Evolutionary conservation across 106 monocot genomes (phyloP), one percentile per base, ranked within the genome.

Genomic region (Platanthera zijinensis): DNA sequence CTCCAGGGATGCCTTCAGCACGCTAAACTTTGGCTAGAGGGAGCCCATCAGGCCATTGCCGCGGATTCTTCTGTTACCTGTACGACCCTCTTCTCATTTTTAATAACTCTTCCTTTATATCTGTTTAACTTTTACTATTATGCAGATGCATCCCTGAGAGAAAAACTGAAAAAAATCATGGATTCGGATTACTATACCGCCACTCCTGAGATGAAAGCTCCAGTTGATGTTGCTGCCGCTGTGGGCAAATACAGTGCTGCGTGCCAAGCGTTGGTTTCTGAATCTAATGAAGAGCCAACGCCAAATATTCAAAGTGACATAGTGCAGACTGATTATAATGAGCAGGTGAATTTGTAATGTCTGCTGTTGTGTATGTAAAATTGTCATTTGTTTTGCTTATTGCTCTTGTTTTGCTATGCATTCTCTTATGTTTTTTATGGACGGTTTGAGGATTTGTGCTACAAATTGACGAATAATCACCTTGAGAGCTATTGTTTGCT

Each of bases 191-290:
- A 89, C 78, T 84, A 82, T 59, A 93, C 91, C 0, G 83, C 85
- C 10, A 89, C 89, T 2, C 91, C 96, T 0, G 89, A 93, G 78
- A 81, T 96, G 76, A 95, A 90, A 68, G 90, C 83, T 2, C 84
- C 89, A 0, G 87, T 83, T 12, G 96, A 97, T 76, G 79, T 97
- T n/a, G 93, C 96, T 11, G 96, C 89, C 0, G 96, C 85, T 0
- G 91, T 93, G 57, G 92, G 78, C 57, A 88, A 83, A 74, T 95
- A 85, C 72, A 81, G 75, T 45, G 57, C 75, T 30, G 54, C 75
- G 19, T 57, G 75, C 18, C 82, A 80, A 62, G 11, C 30, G 67
- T 10, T 30, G 39, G 67, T 45, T 67, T 67, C 70, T 48, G 48
- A 71, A 48, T 5, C 70, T 48, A 71, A 48, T 15, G 70, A 71